Evolutionary conservation across 1,284 basidiomycete genomes (phyloP).

Genomic region (Paramarasmius palmivorus): DNA sequence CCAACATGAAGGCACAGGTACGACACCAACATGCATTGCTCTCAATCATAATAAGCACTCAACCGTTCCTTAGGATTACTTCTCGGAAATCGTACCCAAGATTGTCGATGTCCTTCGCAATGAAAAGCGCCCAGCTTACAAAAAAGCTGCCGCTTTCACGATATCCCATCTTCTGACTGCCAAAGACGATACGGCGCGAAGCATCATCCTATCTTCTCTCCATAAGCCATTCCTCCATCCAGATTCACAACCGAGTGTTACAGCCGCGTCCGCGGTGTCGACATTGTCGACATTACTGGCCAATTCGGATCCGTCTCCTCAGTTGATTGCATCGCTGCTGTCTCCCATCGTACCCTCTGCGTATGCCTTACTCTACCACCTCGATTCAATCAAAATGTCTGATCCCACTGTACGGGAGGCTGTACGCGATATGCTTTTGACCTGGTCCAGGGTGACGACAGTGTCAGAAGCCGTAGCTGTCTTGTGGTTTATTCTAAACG

Average conservation of each 20-base stretch:
- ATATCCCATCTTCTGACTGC: slow-evolving; percentile 62
- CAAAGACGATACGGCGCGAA: slow-evolving; percentile 33
- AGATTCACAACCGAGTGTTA: slow-evolving; percentile 10
- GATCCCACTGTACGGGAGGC: slow-evolving; percentile 64
- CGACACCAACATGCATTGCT: slow-evolving; percentile 21
- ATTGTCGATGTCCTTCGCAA: slow-evolving; percentile 50
- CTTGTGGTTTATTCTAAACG: slow-evolving; percentile 61
- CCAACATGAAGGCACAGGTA: slow-evolving; percentile 53
- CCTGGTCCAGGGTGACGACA: slow-evolving; percentile 73
- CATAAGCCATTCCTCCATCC: slow-evolving; percentile 36
- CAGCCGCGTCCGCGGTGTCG: slow-evolving; percentile 34
- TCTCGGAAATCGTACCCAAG: slow-evolving; percentile 50
- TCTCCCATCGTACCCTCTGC: slow-evolving; percentile 69
- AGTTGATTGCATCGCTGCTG: slow-evolving; percentile 62
- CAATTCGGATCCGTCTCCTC: slow-evolving; percentile 78
- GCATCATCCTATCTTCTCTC: slow-evolving; percentile 41
- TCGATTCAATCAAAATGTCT: slow-evolving; percentile 54
- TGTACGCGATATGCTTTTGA: slow-evolving; percentile 57
- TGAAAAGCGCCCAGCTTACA: slow-evolving; percentile 44
- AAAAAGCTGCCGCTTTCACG: slow-evolving; percentile 66
- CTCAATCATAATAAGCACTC: slow-evolving; percentile 2
- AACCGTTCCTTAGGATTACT: slow-evolving; percentile 57
- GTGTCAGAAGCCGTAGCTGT: slow-evolving; percentile 52
- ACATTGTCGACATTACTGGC: slow-evolving; percentile 59
- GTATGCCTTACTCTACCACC: slow-evolving; percentile 60